Evolutionary conservation across 2,329 filamentous ascomycete species (phyloP).

Genomic region (Sclerotinia glacialis): DNA sequence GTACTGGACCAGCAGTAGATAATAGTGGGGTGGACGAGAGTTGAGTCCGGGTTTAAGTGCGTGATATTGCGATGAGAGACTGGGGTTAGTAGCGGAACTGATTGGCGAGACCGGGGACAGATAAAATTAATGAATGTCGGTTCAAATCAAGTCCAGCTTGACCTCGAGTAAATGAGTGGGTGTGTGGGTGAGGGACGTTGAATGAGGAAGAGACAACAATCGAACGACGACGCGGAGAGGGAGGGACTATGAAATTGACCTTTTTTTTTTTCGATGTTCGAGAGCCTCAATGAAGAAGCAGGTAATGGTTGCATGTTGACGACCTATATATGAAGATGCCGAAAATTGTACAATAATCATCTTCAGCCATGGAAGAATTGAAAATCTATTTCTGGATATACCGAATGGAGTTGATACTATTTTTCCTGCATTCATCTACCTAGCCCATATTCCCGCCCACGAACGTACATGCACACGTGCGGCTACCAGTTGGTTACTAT

Average conservation of each 20-base stretch:
- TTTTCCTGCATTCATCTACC: slow-evolving; percentile 38
- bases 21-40: slow-evolving; percentile 32
- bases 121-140: slow-evolving; percentile 42
- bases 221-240: slow-evolving; percentile 2
- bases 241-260: slow-evolving; percentile 11
- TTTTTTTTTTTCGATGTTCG: slow-evolving; percentile 14
- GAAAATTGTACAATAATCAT: slow-evolving; percentile 14
- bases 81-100: slow-evolving; percentile 17
- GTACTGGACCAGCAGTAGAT: slow-evolving; percentile 36
- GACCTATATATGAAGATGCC: slow-evolving; percentile 21
- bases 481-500: slow-evolving; percentile 32
- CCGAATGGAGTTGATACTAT: slow-evolving; percentile 39
- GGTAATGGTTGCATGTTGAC: slow-evolving; percentile 19
- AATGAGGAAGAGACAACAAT: slow-evolving; percentile 17
- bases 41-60: slow-evolving; percentile 21
- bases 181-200: slow-evolving; percentile 5
- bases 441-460: slow-evolving; percentile 34
- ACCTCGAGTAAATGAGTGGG: slow-evolving; percentile 27
- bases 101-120: slow-evolving; percentile 40
- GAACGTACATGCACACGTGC: slow-evolving; percentile 36
- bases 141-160: slow-evolving; percentile 41
- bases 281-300: slow-evolving; percentile 22
- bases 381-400: slow-evolving; percentile 26
- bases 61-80: slow-evolving; percentile 23
- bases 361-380: slow-evolving; percentile 21